Conservation (phyloP, 495 filamentous ascomycete genomes). For the Barbatosphaeria neglecta region DNA sequence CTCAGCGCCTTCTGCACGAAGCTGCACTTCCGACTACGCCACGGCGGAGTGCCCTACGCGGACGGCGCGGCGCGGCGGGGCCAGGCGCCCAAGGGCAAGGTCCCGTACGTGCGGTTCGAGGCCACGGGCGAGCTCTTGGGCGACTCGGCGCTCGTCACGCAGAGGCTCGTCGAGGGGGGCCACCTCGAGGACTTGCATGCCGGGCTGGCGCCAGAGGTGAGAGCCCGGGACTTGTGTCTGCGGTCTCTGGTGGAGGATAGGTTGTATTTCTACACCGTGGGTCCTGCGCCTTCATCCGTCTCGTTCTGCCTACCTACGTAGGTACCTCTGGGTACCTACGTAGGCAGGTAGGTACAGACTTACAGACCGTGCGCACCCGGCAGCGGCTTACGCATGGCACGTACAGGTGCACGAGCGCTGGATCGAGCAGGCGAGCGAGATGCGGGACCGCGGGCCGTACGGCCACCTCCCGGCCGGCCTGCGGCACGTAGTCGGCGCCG, state of each 20-base stretch:
- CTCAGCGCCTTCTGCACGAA: conserved; percentile 49
- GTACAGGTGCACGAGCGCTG: conserved; percentile 30
- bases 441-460: conserved; percentile 34
- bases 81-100: conserved; percentile 37
- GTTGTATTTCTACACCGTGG: conserved; percentile 40
- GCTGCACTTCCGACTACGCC: conserved; percentile 43
- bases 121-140: conserved; percentile 9
- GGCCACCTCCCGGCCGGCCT: conserved; percentile 31
- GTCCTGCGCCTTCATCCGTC: conserved; percentile 1
- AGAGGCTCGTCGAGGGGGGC: conserved; percentile 23
- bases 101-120: conserved; percentile 34
- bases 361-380: neutral
- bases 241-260: conserved; percentile 41
- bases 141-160: conserved; percentile 39
- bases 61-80: conserved; percentile 22
- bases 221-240: conserved; percentile 30
- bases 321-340: neutral
- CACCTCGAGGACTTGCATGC: conserved; percentile 29
- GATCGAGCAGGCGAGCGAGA: conserved; percentile 39
- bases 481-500: conserved; percentile 28
- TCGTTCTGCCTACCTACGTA: neutral
- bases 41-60: conserved; percentile 31
- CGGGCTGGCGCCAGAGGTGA: conserved; percentile 12
- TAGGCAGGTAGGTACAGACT: too few species aligned
- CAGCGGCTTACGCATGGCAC: neutral